These are phyloP conservation scores for Gaultheria prostrata DNA, from an alignment of 148 eudicot genomes.

Conservation along the genomic window DNA sequence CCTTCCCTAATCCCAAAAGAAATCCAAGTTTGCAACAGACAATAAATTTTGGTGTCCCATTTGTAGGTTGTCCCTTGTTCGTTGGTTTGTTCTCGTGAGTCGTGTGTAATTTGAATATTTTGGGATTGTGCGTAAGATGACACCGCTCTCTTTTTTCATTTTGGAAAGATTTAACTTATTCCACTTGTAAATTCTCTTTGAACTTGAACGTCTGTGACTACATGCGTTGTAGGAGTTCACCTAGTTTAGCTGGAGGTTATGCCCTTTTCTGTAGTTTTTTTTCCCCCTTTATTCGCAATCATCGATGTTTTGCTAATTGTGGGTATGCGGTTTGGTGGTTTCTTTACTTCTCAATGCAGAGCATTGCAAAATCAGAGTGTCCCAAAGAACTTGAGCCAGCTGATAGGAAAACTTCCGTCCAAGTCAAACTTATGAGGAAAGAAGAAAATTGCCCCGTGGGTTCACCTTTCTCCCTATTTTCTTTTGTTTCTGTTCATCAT, in stretches of 20 bases:
- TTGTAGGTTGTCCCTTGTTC: background rate
- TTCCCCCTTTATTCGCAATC: background rate
- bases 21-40: background rate
- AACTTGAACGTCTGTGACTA: background rate
- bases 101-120: background rate
- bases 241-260: background rate
- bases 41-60: background rate
- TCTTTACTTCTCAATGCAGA: constrained; percentile 36
- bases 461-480: background rate
- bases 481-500: background rate
- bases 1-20: background rate
- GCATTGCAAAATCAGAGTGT: constrained; percentile 71
- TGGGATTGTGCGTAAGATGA: background rate
- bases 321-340: background rate
- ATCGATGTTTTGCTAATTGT: background rate
- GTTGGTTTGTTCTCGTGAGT: background rate
- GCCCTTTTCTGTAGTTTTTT: background rate
- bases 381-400: constrained; percentile 72
- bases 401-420: constrained; percentile 47
- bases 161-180: background rate
- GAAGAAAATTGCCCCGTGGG: constrained; percentile 63
- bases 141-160: background rate
- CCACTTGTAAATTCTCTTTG: background rate
- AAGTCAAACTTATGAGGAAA: constrained; percentile 53
- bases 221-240: background rate